Base-by-base conservation (phyloP, 768 basidiomycete genomes). In the Hygrophorus pudorinus region DNA sequence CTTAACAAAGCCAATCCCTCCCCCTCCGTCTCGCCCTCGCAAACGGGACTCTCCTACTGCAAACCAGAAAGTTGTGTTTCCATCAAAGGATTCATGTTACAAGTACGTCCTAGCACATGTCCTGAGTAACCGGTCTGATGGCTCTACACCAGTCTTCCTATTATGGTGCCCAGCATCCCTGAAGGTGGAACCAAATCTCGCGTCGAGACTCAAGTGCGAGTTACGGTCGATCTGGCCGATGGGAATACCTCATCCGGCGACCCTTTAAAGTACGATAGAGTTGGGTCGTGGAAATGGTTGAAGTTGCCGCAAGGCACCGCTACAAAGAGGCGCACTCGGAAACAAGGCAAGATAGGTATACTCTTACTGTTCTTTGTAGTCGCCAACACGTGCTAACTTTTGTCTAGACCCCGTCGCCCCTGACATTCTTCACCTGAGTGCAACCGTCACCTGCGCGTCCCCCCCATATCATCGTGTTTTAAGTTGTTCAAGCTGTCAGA, bases 181-280 rank as follows among this genome's bases (percentile, higher is more conserved):
- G 76, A 78, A 53, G 65, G 69, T 35, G 91, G 90, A 18, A 81
- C 90, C 11, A 93, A 94, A 63, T 90, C 86, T 38, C 78, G 91
- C 28, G 91, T 94, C n/a, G 91, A 94, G 61, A 94, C 91, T 2
- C 91, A 94, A 68, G 81, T 94, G 39, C 80, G 90, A 56, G 76
- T 93, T 32, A 77, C 81, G 2, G 69, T 94, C 31, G 85, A 90
- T 56, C 68, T 89, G 39, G 83, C 83, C 4, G 77, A 83, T 53
- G 69, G 79, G 17, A 79, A 72, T 53, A 75, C 80, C 4, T 71
- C 75, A 1, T 68, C 70, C 6, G 29, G 30, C 14, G 76, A 85
- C 50, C 74, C 75, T 5, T 60, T 62, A 55, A 78, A 75, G 51
- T 88, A 88, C 52, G 81, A 86, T 53, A 76, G 79, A 31, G 76